Base-by-base conservation (phyloP, 176 grass and related monocot genomes). In the Microstegium vimineum region DNA sequence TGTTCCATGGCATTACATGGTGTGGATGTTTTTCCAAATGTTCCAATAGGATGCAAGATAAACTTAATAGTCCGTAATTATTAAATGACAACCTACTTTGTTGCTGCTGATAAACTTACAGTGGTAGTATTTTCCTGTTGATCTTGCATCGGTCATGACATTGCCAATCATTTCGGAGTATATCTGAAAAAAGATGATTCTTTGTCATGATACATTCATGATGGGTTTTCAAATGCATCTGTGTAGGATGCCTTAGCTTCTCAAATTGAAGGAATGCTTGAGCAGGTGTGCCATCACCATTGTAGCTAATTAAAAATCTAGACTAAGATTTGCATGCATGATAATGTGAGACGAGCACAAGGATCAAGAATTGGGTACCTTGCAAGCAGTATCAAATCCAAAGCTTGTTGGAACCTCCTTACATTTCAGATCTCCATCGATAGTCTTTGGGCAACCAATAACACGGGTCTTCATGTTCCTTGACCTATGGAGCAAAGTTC, bases 121-220 rank as follows among this genome's bases (percentile, higher is more conserved):
- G 85, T 99, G 97, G 17, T 99, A 99, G 74, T 99, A 99, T 87
- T 99, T 99, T 62, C 97, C 97, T 14, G 97, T 99, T 41, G 97
- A 99, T 27, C 97, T 86, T 66, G 93, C 97, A 87, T 99, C 97
- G 69, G 84, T 94, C 97, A 99, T 99, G 47, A 99, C 97, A 96
- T 99, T 99, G 82, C 97, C 93, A 80, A 99, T 99, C 97, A 96
- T 99, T 86, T 99, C 97, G 17, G 96, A 90, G 82, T 94, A 99
- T 86, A 99, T 99, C 93, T 99, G 89, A 46, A 90, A 86, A 81
- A 83, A 7, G 41, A 63, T 45, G 4, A 1, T 54, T 15, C 40
- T 34, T 72, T 43, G 73, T 35, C 59, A 77, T 83, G 1, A 74
- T 49, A 82, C 26, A 27, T 80, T 36, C 56, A 77, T 13, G 1